Base-by-base conservation (phyloP, 2,329 filamentous ascomycete genomes). In the Trichophaea hybrida region DNA sequence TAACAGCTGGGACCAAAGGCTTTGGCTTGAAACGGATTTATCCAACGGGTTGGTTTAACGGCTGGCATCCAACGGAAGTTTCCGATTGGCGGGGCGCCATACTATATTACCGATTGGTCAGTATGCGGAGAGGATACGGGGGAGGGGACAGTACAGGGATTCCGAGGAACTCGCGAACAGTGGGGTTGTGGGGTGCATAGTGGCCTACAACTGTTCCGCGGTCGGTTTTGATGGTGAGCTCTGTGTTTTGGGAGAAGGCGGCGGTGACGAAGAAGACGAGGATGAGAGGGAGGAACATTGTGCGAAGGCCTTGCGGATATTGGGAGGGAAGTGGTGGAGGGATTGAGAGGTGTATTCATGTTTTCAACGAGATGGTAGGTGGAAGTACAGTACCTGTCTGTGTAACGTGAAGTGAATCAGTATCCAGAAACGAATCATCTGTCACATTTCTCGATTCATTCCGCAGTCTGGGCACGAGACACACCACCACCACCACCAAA, bases 61-160 rank as follows among this genome's bases (percentile, higher is more conserved):
- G 74, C 68, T 4, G 68, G 70, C 31, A 65, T 69, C 64, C 75
- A 76, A 52, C 74, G 69, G 34, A 71, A 65, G 15, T 73, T 65
- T 1, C 72, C 73, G n/a, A 70, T 62, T 7, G 74, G 73, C 5
- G 72, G 69, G 37, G 71, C 67, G 1, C 70, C 73, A 64, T 73
- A 75, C 6, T 71, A 73, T 52, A 75, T 72, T 7, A 73, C 72
- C 6, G 74, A 65, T 24, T 24, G 24, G 24, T 24, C 24, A 24
- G 24, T 24, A 3, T 24, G 24, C 3, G 24, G 24, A 24, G 24
- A 24, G 24, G 24, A 24, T 24, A 3, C 24, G 24, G 24, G 24
- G 24, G 24, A 24, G 24, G 57, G 75, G 76, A 48, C 1, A 24
- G 24, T 24, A 24, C 24, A 24, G 3, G 24, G 24, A 24, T 24